phyloP scores from a whole-genome alignment of 257 asterid species.

The Fraxinus anomala region DNA sequence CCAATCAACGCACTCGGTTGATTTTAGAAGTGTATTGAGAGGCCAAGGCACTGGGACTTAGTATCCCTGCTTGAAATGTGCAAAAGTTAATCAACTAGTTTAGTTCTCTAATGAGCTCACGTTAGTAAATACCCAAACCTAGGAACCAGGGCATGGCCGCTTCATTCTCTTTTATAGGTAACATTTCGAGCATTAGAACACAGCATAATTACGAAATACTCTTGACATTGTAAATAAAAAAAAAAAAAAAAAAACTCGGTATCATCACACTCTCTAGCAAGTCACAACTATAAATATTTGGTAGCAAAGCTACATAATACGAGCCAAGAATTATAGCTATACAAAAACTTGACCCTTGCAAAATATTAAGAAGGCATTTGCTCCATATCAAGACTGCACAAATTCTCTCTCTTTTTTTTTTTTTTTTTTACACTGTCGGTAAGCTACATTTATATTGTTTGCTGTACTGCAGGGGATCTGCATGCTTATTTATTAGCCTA shows the following conservation, averaged over 20 bases:
- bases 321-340: slow-evolving; percentile 33
- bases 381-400: slow-evolving; percentile 23
- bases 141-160: too few relatives aligned
- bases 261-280: not conserved
- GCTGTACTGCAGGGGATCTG: slow-evolving; percentile 28
- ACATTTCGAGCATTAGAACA: not conserved
- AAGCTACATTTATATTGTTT: slow-evolving; percentile 22
- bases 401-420: not conserved
- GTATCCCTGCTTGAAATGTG: too few relatives aligned
- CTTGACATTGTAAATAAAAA: not conserved
- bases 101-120: too few relatives aligned
- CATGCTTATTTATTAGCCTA: not conserved
- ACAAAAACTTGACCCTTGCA: slow-evolving; percentile 22
- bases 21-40: too few relatives aligned
- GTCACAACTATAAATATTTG: not conserved
- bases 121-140: too few relatives aligned
- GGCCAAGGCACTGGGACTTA: too few relatives aligned
- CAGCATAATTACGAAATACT: too few relatives aligned
- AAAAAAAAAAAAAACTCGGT: not conserved
- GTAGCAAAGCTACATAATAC: slow-evolving; percentile 25
- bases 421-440: too few relatives aligned
- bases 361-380: slow-evolving; percentile 26
- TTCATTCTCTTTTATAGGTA: too few relatives aligned
- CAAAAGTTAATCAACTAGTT: too few relatives aligned
- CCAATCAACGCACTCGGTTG: too few relatives aligned